Evolutionary conservation across 139 green algal genomes (phyloP).

Genomic region (Chlorella sorokiniana): DNA sequence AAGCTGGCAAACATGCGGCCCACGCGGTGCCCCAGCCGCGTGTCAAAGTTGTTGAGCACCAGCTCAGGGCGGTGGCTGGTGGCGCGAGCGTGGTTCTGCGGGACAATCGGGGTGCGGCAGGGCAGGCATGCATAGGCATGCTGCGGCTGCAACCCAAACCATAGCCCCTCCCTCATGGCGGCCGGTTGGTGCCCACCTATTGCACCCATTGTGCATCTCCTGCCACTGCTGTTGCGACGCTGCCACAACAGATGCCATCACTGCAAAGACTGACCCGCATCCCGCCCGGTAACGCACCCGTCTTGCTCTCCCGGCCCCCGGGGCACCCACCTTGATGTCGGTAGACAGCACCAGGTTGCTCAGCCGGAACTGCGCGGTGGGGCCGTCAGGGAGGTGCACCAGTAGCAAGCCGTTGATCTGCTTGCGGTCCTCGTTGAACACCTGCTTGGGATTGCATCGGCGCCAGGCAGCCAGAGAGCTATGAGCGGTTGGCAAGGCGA

Average conservation of each 20-base stretch:
- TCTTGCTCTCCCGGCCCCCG: too few relatives aligned
- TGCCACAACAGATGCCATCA: too few relatives aligned
- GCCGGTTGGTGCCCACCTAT: too few relatives aligned
- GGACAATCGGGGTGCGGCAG: background rate
- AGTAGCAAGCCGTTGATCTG: slow-evolving; percentile 86
- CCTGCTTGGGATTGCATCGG: background rate
- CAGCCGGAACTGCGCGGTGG: slow-evolving; percentile 86
- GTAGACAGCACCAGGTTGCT: slow-evolving; percentile 77
- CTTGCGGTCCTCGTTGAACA: slow-evolving; percentile 94
- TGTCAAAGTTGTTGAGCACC: slow-evolving; percentile 95
- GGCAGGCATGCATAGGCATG: background rate
- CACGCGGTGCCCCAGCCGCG: slow-evolving; percentile 82
- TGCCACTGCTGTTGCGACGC: too few relatives aligned
- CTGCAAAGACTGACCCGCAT: too few relatives aligned
- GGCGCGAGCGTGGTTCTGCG: slow-evolving; percentile 75
- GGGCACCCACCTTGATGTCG: slow-evolving; percentile 90
- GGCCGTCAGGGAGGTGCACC: slow-evolving; percentile 89
- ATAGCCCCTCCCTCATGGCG: too few relatives aligned
- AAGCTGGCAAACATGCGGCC: slow-evolving; percentile 91
- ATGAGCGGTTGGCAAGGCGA: background rate
- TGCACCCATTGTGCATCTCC: too few relatives aligned
- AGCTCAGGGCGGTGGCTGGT: slow-evolving; percentile 88
- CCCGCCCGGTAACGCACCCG: too few relatives aligned
- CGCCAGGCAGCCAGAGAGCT: background rate
- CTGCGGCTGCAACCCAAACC: too few relatives aligned